Base-by-base conservation (phyloP, 2,329 filamentous ascomycete genomes). In the Xenoacremonium recifei region DNA sequence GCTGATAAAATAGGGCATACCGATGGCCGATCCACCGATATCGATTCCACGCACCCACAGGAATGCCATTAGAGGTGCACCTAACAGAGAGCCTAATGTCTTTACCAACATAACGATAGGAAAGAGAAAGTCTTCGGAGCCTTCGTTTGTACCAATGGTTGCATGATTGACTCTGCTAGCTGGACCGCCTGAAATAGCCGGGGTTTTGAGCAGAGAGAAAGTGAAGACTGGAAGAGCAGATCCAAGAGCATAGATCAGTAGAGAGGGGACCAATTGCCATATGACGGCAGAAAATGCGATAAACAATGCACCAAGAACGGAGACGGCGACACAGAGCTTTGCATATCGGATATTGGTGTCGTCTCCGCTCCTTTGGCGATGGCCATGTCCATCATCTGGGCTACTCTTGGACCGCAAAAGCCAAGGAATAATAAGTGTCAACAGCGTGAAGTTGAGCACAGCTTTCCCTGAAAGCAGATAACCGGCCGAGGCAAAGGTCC, bases 41-140 rank as follows among this genome's bases (percentile, higher is more conserved):
- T 57, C 55, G 12, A 76, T 69, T 3, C 70, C 72, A n/a, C 53
- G 51, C 5, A 75, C 67, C 73, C 73, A 76, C 3, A 73, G 39
- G 2, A 60, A 45, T 3, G 71, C 70, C 71, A 76, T 75, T 7
- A 71, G 49, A 1, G 71, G 70, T 2, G 71, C 71, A 0, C 73
- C 73, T 0, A 76, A 42, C 9, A 76, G 59, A 6, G 72, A 72
- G 4, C 72, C 73, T 0, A 70, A 57, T 0, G 72, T 73, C 55
- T 73, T 72, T 2, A 73, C 63, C 50, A 76, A 61, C 71, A 76
- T 76, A 12, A 73, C 71, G n/a, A 76, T 66, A 3, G 73, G 71
- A 42, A 75, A 75, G 2, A 75, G 59, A 21, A 71, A 70, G 4
- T 61, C 63, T 20, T 72, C 67, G n/a, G n/a, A n/a, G n/a, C n/a